Evolutionary conservation across 2,329 filamentous ascomycete genomes (phyloP).

Genomic region (Monascus ruber): DNA sequence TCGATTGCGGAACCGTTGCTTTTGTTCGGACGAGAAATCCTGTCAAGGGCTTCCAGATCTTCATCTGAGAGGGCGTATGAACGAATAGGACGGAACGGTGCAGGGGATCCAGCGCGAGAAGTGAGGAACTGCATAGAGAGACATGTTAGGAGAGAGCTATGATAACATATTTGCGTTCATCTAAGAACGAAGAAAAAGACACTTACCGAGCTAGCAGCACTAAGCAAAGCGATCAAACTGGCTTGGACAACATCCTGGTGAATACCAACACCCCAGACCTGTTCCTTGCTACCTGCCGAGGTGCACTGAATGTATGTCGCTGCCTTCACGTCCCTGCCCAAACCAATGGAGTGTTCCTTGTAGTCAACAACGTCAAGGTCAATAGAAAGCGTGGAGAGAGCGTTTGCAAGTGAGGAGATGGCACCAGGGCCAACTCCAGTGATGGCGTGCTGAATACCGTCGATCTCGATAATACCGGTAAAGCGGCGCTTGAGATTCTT

Average conservation of each 20-base stretch:
- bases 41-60: slow-evolving; percentile 33
- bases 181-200: slow-evolving; percentile 1
- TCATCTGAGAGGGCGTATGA: slow-evolving; percentile 39
- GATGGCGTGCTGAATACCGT: slow-evolving; percentile 67
- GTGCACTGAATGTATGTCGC: slow-evolving; percentile 90
- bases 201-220: slow-evolving; percentile 73
- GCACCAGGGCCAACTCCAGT: slow-evolving; percentile 78
- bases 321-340: slow-evolving; percentile 74
- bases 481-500: slow-evolving; percentile 72
- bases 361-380: slow-evolving; percentile 88
- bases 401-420: slow-evolving; percentile 77
- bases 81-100: slow-evolving; percentile 48
- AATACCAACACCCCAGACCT: slow-evolving; percentile 41
- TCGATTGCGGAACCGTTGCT: slow-evolving; percentile 6
- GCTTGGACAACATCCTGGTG: slow-evolving; percentile 89
- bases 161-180: no score
- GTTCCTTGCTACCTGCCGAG: slow-evolving; percentile 50
- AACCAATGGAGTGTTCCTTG: slow-evolving; percentile 88
- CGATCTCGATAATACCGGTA: slow-evolving; percentile 71
- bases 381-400: slow-evolving; percentile 65
- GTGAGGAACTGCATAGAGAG: slow-evolving; percentile 54
- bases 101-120: slow-evolving; percentile 57
- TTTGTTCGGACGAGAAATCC: slow-evolving; percentile 19
- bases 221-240: slow-evolving; percentile 73
- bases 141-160: no score